These are phyloP conservation scores for Fraxinus ornus DNA, from an alignment of 305 asterid species.

Conservation along the genomic window DNA sequence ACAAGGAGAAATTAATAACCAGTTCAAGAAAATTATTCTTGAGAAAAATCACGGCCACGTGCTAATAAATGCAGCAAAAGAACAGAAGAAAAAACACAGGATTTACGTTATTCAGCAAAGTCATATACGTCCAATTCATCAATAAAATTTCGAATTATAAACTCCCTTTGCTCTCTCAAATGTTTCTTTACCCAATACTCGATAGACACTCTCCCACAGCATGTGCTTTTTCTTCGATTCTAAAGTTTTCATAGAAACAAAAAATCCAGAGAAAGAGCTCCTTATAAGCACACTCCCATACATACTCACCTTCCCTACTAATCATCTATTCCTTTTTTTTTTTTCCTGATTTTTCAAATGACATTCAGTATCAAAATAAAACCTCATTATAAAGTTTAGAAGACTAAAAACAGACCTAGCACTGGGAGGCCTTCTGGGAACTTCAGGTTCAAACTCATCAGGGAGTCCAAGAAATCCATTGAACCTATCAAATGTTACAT, in stretches of 20 bases:
- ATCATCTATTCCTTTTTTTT: not conserved
- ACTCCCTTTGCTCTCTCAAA: not conserved
- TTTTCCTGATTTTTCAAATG: not conserved
- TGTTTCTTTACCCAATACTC: not conserved
- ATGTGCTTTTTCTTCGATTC: not conserved
- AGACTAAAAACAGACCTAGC: constrained; percentile 56
- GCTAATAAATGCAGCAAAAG: not conserved
- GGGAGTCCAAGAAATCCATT: constrained; percentile 97
- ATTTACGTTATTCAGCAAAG: not conserved
- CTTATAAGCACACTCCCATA: not conserved
- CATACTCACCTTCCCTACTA: not conserved
- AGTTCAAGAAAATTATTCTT: not conserved
- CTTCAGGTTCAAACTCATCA: constrained; percentile 87
- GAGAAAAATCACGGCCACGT: not conserved
- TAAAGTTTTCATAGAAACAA: not conserved
- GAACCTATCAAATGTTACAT: constrained; percentile 87
- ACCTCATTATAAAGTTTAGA: not conserved
- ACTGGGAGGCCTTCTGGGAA: constrained; percentile 88
- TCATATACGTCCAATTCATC: not conserved
- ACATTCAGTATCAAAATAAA: not conserved
- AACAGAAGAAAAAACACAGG: not conserved
- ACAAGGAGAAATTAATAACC: not conserved
- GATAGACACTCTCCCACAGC: not conserved
- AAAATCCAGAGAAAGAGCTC: not conserved
- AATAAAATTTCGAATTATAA: too few relatives aligned